Percentiles rank a stretch among this genome's conserved stretches.
Evolutionary conservation across 345 rosid species (phyloP).

Genomic region (Brassica carinata): DNA sequence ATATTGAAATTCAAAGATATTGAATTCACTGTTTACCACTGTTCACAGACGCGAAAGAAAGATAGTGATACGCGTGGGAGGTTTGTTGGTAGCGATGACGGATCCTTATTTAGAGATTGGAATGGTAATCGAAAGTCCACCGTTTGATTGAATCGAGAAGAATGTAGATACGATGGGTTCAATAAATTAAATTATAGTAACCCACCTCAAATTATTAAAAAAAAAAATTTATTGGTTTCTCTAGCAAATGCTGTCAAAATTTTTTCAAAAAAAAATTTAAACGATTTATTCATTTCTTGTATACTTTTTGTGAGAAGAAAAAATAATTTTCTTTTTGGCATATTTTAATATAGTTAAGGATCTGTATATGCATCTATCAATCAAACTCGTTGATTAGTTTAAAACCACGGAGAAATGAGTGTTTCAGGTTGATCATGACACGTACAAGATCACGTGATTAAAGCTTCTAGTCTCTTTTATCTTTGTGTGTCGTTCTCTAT

Average conservation of each 20-base stretch:
- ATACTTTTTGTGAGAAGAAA: no score
- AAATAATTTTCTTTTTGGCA: no score
- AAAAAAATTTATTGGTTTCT: no score
- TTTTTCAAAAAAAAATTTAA: no score
- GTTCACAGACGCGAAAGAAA: neutral
- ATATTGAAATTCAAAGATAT: neutral
- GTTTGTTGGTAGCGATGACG: conserved; percentile 31
- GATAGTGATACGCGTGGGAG: conserved; percentile 24
- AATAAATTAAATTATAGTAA: neutral
- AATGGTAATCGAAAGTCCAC: no score
- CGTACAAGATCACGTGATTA: neutral
- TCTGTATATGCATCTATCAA: neutral
- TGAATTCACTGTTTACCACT: neutral
- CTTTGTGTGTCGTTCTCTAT: neutral
- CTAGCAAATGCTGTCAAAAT: no score
- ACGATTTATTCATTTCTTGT: no score
- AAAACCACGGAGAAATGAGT: neutral
- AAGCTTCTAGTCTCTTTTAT: neutral
- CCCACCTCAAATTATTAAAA: neutral
- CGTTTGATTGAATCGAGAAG: neutral
- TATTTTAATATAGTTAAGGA: neutral
- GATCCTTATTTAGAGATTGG: neutral
- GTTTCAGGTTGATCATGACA: neutral
- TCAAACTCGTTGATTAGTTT: neutral
- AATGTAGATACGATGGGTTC: neutral